Evolutionary conservation across 129 eudicot genomes (phyloP), one percentile per base, ranked within the genome.

Genomic region (Tagetes patula): DNA sequence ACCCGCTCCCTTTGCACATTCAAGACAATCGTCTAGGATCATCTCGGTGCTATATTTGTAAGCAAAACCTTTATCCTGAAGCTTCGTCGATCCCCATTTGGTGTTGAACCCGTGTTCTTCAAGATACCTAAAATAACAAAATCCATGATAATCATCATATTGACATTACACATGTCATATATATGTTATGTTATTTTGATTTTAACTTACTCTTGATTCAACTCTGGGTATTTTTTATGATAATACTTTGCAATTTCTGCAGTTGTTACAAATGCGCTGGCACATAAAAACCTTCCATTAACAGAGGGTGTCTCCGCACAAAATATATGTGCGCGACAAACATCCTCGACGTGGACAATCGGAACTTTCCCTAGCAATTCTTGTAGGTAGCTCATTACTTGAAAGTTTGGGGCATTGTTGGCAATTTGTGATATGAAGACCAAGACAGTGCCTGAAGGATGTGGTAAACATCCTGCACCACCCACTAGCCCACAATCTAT

Each of bases 401-500:
- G 34, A 37, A 75, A 73, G 1, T 2, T 0, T 3, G 2, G 6
- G 1, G 30, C 52, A 67, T 80, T 61, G 38, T 71, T 68, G 5
- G 20, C 12, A 65, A 77, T 41, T 58, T 77, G 92, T 52, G 89
- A 77, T 38, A 74, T 0, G n/a, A 86, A 33, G 3, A 14, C 2
- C 54, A 10, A 3, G 71, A 73, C 41, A 78, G 76, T 80, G 2
- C 0, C 40, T 1, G 88, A 9, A 38, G 68, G 46, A 8, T 39
- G 39, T n/a, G n/a, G n/a, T n/a, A n/a, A n/a, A n/a, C n/a, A 30
- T 11, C 89, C 80, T 11, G 66, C 83, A 4, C 92, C 92, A 65
- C 92, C 92, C 39, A 87, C 87, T 5, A 89, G 41, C 43, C 87
- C 92, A 72, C 78, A 80, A 27, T 32, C 33, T 37, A 82, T 75